Conservation (phyloP, 495 filamentous ascomycete genomes). For the Neurospora sp. region DNA sequence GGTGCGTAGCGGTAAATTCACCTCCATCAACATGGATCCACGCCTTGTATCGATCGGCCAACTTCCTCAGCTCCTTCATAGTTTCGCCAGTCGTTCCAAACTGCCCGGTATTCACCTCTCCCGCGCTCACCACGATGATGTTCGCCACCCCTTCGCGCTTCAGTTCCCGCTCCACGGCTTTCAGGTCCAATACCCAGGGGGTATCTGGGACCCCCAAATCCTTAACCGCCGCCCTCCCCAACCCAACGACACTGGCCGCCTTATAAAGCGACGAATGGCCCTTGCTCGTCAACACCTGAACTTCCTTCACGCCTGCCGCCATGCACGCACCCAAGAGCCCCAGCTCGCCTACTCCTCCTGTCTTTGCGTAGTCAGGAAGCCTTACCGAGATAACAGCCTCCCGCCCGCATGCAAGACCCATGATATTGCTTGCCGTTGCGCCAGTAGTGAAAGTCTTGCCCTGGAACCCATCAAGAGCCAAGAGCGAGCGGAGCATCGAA, state of each 20-base stretch:
- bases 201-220: conserved; percentile 43
- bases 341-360: conserved; percentile 47
- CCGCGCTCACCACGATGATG: conserved; percentile 70
- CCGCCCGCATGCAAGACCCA: conserved; percentile 69
- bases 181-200: conserved; percentile 59
- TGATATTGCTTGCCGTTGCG: conserved; percentile 74
- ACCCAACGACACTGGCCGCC: conserved; percentile 68
- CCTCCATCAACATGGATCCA: conserved; percentile 89
- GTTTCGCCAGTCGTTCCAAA: conserved; percentile 60
- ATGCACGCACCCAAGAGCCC: conserved; percentile 61
- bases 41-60: conserved; percentile 65
- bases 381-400: conserved; percentile 50
- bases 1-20: conserved; percentile 16
- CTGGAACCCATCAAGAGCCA: conserved; percentile 49
- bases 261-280: conserved; percentile 77
- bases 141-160: conserved; percentile 42
- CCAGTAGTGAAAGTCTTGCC: conserved; percentile 80
- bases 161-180: conserved; percentile 41
- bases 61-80: conserved; percentile 50
- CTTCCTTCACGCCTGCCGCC: conserved; percentile 48
- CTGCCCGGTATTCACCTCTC: conserved; percentile 84
- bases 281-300: conserved; percentile 71
- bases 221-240: conserved; percentile 62
- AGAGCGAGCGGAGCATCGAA: conserved; percentile 55
- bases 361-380: conserved; percentile 5